A percentile compares a stretch with the other conserved stretches of the same genome.
These are phyloP conservation scores for Stropharia rugosoannulata DNA, from an alignment of 768 basidiomycete species.

Conservation along the genomic window DNA sequence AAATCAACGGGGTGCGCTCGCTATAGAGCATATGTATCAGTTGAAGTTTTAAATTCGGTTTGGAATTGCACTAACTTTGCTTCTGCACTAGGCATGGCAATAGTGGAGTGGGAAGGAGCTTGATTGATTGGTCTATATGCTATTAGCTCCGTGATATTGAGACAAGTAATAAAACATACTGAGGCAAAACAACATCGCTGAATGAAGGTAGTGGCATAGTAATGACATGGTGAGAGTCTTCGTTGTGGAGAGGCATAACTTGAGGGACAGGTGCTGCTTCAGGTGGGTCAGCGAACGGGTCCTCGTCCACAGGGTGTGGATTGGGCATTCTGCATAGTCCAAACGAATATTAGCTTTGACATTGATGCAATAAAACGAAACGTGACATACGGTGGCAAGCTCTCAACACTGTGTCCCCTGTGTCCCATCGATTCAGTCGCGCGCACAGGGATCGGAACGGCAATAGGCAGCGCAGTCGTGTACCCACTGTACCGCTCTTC, in stretches of 20 bases:
- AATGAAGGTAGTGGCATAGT: slow-evolving; percentile 43
- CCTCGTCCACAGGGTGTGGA: slow-evolving; percentile 16
- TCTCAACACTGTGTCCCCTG: slow-evolving; percentile 8
- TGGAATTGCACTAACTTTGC: slow-evolving; percentile 26
- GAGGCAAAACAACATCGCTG: slow-evolving; percentile 34
- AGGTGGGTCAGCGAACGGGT: slow-evolving; percentile 34
- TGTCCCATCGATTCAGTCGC: neutral
- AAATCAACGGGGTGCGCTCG: slow-evolving; percentile 17
- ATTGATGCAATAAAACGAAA: neutral
- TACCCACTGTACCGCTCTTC: neutral
- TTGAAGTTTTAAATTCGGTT: neutral
- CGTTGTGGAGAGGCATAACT: slow-evolving; percentile 19
- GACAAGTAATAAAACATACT: slow-evolving; percentile 12
- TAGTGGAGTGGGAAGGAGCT: slow-evolving; percentile 20
- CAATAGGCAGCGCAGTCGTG: neutral
- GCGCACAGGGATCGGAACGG: slow-evolving; percentile 13
- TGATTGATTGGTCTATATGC: slow-evolving; percentile 19
- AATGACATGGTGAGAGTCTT: slow-evolving; percentile 26
- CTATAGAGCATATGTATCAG: slow-evolving; percentile 12
- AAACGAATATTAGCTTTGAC: neutral
- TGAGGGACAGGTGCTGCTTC: slow-evolving; percentile 24
- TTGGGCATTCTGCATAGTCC: slow-evolving; percentile 16
- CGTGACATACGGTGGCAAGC: slow-evolving; percentile 12
- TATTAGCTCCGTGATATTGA: neutral
- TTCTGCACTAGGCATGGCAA: slow-evolving; percentile 13